These are phyloP conservation scores for Eucalyptus marginata DNA, from an alignment of 345 rosid genomes.

Conservation along the genomic window DNA sequence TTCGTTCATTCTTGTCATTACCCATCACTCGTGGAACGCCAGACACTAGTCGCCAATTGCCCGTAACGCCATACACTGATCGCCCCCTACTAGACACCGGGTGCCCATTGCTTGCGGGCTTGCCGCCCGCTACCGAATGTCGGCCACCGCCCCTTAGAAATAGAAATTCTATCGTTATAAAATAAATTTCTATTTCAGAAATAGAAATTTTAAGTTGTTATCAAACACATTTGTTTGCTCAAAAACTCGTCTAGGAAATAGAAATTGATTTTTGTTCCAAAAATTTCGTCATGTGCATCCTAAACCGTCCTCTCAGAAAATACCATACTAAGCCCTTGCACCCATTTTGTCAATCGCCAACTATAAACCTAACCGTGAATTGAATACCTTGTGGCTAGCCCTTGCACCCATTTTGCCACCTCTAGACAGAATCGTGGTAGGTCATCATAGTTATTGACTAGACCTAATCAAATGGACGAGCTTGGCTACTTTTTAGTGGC, in stretches of 20 bases:
- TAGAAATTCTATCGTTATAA: no score
- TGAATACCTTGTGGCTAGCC: background rate
- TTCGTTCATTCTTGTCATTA: rapidly evolving
- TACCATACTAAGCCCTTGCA: background rate
- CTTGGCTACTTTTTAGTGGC: background rate
- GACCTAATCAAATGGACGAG: background rate
- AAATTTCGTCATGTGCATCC: rapidly evolving
- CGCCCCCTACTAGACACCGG: no score
- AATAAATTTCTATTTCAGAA: no score
- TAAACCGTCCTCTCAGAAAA: rapidly evolving
- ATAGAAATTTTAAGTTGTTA: no score
- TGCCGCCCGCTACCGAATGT: no score
- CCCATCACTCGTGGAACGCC: no score
- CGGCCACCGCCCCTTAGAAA: no score
- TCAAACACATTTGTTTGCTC: rapidly evolving
- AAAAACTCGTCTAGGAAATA: rapidly evolving
- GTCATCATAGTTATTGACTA: background rate
- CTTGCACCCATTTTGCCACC: background rate
- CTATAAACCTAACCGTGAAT: background rate
- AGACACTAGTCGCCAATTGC: rapidly evolving
- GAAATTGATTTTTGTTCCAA: no score
- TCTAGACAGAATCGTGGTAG: background rate
- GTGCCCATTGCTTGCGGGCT: no score
- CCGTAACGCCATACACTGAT: no score
- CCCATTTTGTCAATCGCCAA: background rate